These are phyloP conservation scores for Suillus paluster DNA, from an alignment of 768 basidiomycete genomes.

Conservation along the genomic window DNA sequence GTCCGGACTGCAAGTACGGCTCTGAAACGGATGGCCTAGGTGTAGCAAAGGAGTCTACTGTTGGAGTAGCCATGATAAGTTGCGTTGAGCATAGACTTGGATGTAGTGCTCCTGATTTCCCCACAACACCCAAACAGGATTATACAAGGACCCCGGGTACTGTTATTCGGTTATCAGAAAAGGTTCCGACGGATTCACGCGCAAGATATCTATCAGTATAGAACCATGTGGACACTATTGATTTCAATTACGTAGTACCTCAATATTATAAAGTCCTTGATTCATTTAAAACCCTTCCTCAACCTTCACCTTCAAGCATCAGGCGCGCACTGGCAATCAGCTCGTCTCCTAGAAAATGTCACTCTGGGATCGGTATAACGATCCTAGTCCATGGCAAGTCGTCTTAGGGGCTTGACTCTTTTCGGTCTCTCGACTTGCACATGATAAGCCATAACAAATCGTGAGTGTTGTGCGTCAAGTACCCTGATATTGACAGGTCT, in stretches of 20 bases:
- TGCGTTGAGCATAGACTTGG: conserved; percentile 1
- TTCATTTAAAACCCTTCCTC: background rate
- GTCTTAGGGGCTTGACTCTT: conserved; percentile 5
- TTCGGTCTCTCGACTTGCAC: background rate
- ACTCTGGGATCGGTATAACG: conserved; percentile 5
- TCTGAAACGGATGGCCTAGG: conserved; percentile 34
- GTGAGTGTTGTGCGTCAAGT: background rate
- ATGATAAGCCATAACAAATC: background rate
- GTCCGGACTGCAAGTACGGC: conserved; percentile 44
- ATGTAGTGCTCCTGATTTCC: conserved; percentile 10
- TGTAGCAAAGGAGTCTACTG: conserved; percentile 24
- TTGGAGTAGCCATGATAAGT: conserved; percentile 19
- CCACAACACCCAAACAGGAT: conserved; percentile 10
- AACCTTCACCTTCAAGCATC: background rate
- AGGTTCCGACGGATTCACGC: background rate
- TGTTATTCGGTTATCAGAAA: background rate
- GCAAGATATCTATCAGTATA: background rate
- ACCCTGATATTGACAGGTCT: background rate
- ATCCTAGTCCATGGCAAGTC: conserved; percentile 11
- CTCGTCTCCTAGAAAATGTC: conserved; percentile 10
- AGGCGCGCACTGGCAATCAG: too few species aligned
- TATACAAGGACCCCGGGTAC: conserved; percentile 8
- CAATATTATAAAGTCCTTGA: background rate
- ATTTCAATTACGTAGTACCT: background rate
- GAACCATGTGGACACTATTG: background rate